Evolutionary conservation across 768 basidiomycete species (phyloP), one percentile per base, ranked within the genome.

Genomic region (Gelatoporia subvermispora): DNA sequence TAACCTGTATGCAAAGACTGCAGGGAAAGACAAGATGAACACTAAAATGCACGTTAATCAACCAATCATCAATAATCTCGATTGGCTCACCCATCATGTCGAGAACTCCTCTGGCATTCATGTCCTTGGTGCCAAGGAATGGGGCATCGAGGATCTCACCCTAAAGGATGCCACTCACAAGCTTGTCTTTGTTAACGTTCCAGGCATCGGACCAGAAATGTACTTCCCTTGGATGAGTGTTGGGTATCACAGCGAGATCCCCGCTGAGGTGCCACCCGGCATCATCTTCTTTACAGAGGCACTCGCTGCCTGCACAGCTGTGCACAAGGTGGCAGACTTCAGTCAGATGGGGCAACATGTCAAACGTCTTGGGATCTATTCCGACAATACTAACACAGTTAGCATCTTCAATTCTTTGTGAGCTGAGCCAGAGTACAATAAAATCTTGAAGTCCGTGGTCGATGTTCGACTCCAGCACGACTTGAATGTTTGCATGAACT

Each of bases 41-140:
- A 45, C 50, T 0, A 22, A 18, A 0, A 36, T 74, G 1, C 65
- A 51, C 24, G 40, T 72, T 31, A 73, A 68, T 45, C 51, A 45
- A 0, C 23, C 39, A 0, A 47, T 74, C 17, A 35, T 48, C 1
- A 24, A 42, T 0, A 68, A 74, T 17, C 46, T 71, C 7, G 0
- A 0, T 0, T 77, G 75, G 74, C 54, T 70, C 1, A 40, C 43
- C 0, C 24, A 58, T 9, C 63, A 65, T 34, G 15, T 73, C 0
- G 13, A 48, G 0, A 0, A 7, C 0, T 54, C 56, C 0, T 10
- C 43, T 2, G 68, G 70, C 0, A 45, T 69, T 4, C 55, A 35
- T 10, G 18, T 51, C 17, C 18, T 49, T 1, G 2, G 13, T 2
- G 16, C 35, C 1, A 25, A 34, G 10, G 16, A 35, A 1, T 50